Conservation (phyloP, 805 yeast species). For the Myxozyma mucilagina region DNA sequence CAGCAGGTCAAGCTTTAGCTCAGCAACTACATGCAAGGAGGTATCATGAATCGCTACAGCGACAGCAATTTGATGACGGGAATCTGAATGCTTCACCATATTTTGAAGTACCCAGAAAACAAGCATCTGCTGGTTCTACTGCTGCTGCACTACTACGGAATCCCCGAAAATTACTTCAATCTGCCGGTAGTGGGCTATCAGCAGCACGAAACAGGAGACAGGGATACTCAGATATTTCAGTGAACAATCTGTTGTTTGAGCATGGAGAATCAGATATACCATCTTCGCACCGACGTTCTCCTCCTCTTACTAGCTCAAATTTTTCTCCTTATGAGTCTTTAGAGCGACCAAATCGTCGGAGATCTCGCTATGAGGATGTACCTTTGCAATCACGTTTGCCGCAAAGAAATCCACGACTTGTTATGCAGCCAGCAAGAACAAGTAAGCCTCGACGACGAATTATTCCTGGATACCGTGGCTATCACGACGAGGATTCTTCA, state of each 20-base stretch:
- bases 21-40: not conserved
- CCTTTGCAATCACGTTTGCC: slow-evolving; percentile 3
- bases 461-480: slow-evolving; percentile 1
- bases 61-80: not conserved
- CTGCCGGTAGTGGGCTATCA: slow-evolving; percentile 2
- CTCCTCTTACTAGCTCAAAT: slow-evolving; percentile 28
- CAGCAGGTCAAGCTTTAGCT: slow-evolving; percentile 28
- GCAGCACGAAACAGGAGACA: slow-evolving; percentile 2
- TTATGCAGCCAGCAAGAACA: not conserved
- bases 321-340: slow-evolving; percentile 12
- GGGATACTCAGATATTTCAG: slow-evolving; percentile 74
- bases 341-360: not conserved
- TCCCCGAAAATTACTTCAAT: slow-evolving; percentile 7
- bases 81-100: not conserved
- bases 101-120: not conserved
- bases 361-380: slow-evolving; percentile 7
- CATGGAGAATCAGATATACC: slow-evolving; percentile 74
- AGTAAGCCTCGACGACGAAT: not conserved
- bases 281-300: slow-evolving; percentile 60
- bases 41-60: not conserved
- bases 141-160: slow-evolving; percentile 9
- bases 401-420: slow-evolving; percentile 15
- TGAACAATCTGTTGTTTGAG: slow-evolving; percentile 73
- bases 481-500: not conserved
- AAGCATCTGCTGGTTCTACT: slow-evolving; percentile 3